phyloP scores from a whole-genome alignment of 768 basidiomycete species.

The Termitomyces sp. region DNA sequence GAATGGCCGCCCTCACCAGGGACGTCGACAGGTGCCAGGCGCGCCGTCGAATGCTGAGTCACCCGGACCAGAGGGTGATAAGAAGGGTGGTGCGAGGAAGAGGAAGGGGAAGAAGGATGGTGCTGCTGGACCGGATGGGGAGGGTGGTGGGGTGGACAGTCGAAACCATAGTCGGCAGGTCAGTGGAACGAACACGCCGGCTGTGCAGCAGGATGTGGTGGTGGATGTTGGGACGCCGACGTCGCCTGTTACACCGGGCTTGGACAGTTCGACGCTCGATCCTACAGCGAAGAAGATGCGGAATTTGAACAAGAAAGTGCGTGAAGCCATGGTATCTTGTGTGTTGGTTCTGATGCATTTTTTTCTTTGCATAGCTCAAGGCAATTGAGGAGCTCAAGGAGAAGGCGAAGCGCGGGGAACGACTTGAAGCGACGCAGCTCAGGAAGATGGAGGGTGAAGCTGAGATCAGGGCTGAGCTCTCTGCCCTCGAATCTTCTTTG shows the following conservation, averaged over 20 bases:
- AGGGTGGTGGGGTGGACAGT: constrained; percentile 29
- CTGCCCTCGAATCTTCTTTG: neutral
- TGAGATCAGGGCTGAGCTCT: constrained; percentile 78
- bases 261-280: constrained; percentile 54
- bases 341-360: neutral
- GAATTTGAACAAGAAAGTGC: constrained; percentile 92
- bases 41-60: constrained; percentile 39
- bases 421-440: constrained; percentile 89
- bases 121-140: constrained; percentile 27
- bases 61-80: constrained; percentile 34
- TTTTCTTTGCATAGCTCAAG: constrained; percentile 57
- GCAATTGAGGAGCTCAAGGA: constrained; percentile 99
- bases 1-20: constrained; percentile 7
- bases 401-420: constrained; percentile 83
- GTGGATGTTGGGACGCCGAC: constrained; percentile 20
- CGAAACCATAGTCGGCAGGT: constrained; percentile 19
- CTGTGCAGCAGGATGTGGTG: constrained; percentile 10
- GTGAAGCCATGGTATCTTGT: constrained; percentile 13
- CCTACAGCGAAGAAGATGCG: constrained; percentile 87
- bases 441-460: constrained; percentile 94
- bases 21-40: constrained; percentile 70
- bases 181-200: constrained; percentile 9
- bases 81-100: constrained; percentile 27
- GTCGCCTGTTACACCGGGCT: constrained; percentile 49
- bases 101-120: constrained; percentile 43